Conservation (phyloP, 208 protist species). For the Crithidia sp. region DNA sequence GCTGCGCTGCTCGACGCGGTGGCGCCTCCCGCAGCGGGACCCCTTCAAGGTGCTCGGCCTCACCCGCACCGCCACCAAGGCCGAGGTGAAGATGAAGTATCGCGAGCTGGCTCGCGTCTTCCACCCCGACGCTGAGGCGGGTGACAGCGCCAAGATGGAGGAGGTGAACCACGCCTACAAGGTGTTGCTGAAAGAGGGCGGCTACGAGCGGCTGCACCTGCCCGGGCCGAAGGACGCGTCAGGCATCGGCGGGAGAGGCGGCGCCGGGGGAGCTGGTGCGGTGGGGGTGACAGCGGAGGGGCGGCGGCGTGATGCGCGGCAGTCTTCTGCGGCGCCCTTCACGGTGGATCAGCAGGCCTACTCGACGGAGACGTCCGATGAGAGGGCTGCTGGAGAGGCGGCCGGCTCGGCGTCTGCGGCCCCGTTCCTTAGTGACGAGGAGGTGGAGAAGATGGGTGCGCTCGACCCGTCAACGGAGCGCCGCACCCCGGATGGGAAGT, state of each 20-base stretch:
- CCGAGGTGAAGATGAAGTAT: constrained; percentile 85
- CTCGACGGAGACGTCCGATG: background rate
- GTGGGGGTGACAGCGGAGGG: constrained; percentile 35
- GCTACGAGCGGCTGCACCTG: constrained; percentile 74
- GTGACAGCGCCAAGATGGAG: constrained; percentile 80
- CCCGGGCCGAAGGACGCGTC: constrained; percentile 6
- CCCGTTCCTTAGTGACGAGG: constrained; percentile 58
- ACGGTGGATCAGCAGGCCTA: constrained; percentile 37
- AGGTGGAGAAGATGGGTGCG: constrained; percentile 66
- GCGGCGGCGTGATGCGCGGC: constrained; percentile 14
- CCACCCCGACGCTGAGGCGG: constrained; percentile 76
- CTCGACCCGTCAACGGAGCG: constrained; percentile 79
- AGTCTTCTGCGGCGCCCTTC: constrained; percentile 34
- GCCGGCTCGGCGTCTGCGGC: constrained; percentile 13
- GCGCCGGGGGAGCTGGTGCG: background rate
- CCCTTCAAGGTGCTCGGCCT: constrained; percentile 81
- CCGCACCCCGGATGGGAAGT: constrained; percentile 63
- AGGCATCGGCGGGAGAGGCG: background rate
- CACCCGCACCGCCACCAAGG: constrained; percentile 63
- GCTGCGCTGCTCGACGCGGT: constrained; percentile 4
- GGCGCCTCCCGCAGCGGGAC: constrained; percentile 41
- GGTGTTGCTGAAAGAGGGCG: constrained; percentile 80
- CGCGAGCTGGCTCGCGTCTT: constrained; percentile 82
- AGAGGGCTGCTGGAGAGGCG: background rate
- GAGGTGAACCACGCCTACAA: constrained; percentile 90